Evolutionary conservation across 2,329 filamentous ascomycete genomes (phyloP), one percentile per base, ranked within the genome.

Genomic region (Beauveria asiatica): DNA sequence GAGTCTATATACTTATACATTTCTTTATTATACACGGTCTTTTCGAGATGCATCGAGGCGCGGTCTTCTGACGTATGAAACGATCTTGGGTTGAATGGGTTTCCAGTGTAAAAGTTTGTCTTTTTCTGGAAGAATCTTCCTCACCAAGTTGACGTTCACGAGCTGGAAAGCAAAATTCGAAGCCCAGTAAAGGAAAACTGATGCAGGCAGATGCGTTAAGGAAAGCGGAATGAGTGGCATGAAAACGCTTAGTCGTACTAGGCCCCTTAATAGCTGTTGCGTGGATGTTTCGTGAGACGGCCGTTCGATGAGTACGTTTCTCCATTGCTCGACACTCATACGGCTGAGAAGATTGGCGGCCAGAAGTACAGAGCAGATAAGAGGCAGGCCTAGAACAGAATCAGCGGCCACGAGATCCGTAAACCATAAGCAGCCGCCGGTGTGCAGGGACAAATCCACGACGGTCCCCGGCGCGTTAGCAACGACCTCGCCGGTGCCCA

Each of bases 371-470:
- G 70, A 69, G 60, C 70, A 75, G 42, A 73, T 61, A 9, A 72
- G 27, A 3, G 83, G 81, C 0, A 84, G 74, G 30, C 77, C 68
- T 60, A 76, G 72, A 60, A 77, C 78, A 1, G 83, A 80, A 62
- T 85, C 83, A 37, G 78, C 70, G 33, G 67, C 76, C 7, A 77
- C 78, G 25, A 85, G 74, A 64, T 85, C 78, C 2, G 75, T 71
- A 65, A 84, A 83, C 81, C 82, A 84, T 17, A 84, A 71, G 45
- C 74, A 76, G 27, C 82, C 82, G 5, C 79, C 82, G 6, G 21
- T 60, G 5, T 0, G 77, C 73, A 1, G 72, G 66, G n/a, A 85
- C 66, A 1, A 74, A 73, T 3, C 74, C 69, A 48, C 62, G 57
- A 11, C 30, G 3, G 51, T 44, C 7, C 37, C 11, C 2, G 56